Evolutionary conservation across 768 basidiomycete genomes (phyloP).

Genomic region (Calocera viscosa): DNA sequence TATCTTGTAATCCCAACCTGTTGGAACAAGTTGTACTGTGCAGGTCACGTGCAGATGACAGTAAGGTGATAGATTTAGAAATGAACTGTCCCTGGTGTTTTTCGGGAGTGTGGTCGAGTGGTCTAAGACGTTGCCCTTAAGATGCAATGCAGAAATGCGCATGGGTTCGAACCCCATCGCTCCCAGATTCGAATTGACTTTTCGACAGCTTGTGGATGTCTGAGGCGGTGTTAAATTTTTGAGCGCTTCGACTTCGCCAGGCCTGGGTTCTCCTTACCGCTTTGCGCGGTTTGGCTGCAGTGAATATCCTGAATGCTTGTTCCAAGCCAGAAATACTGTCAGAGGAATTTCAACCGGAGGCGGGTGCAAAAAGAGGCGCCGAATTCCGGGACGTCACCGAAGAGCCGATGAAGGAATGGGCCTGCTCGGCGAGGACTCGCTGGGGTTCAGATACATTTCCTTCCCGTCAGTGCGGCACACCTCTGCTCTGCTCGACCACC

Average conservation of each 20-base stretch:
- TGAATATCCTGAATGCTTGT: too few relatives aligned
- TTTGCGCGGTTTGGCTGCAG: too few relatives aligned
- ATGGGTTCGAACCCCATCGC: conserved; percentile 9
- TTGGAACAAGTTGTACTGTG: too few relatives aligned
- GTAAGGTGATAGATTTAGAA: too few relatives aligned
- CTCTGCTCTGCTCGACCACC: conserved; percentile 5
- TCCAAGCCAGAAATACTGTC: too few relatives aligned
- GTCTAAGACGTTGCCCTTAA: conserved; percentile 10
- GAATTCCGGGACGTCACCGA: background rate
- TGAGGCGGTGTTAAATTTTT: background rate
- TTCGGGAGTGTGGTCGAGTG: conserved; percentile 7
- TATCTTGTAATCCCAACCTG: too few relatives aligned
- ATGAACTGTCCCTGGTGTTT: too few relatives aligned
- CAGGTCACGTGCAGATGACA: too few relatives aligned
- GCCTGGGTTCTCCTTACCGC: too few relatives aligned
- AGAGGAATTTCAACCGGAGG: background rate
- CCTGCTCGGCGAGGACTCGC: background rate
- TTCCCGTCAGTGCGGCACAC: background rate
- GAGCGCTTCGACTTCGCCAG: too few relatives aligned
- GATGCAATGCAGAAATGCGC: conserved; percentile 10
- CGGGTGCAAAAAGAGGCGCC: background rate
- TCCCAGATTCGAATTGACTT: background rate
- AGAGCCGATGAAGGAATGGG: background rate
- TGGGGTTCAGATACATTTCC: background rate
- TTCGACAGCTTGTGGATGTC: background rate